Base-by-base conservation (phyloP, 345 rosid genomes). In the Firmiana major region DNA sequence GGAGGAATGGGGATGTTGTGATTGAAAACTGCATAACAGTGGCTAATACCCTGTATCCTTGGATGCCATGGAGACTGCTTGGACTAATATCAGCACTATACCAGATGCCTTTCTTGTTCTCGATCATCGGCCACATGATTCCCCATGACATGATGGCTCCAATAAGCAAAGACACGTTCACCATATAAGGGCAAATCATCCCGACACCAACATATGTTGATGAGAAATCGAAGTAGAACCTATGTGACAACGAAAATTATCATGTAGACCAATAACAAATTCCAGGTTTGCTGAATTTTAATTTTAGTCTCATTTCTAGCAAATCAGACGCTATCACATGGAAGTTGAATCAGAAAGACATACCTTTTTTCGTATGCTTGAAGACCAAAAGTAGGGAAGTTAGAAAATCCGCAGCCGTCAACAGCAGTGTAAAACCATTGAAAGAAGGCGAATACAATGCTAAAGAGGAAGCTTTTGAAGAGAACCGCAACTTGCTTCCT, bases 171-270 rank as follows among this genome's bases (percentile, higher is more conserved):
- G 98, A 94, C 11, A 90, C 76, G 74, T 92, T 94, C 43, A 94
- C 93, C 82, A 94, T 90, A 80, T 91, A 88, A 31, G 98, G 97
- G 76, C 97, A 94, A 13, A 94, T 92, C 97, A 94, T 90, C 21
- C 98, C 98, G 40, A 91, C 97, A 11, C 98, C 98, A 24, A 94
- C 90, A 69, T 94, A 94, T 24, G 97, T 94, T 19, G 94, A 77
- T 57, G 97, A 94, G 80, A 94, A 92, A 81, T 94, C 98, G 76
- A 94, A 94, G 88, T 85, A 91, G 81, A 94, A 94, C 89, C 97
- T 94, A 85, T 9, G 8, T 4, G 19, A 26, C 36, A 45, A 59
- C 9, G 9, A 31, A 15, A 72, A 40, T 34, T 49, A 60, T 26
- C 59, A 77, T 26, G 19, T 21, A 38, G 60, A 43, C 12, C 45